phyloP scores from a whole-genome alignment of 1,284 basidiomycete genomes.

The Mycena sp. region DNA sequence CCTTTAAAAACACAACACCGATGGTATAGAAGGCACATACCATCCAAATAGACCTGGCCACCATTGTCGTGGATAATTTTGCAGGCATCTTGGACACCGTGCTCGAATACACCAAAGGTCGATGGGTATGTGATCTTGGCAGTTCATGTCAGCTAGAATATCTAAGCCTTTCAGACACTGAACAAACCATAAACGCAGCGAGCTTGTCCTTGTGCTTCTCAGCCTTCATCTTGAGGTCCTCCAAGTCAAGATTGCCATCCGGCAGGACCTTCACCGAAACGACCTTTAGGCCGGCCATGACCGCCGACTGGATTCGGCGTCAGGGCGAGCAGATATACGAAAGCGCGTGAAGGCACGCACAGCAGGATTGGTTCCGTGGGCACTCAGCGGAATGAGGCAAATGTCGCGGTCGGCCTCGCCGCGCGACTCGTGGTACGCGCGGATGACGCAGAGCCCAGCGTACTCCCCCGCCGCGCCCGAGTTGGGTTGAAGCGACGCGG shows the following conservation, averaged over 20 bases:
- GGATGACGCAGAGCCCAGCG: slow-evolving; percentile 92
- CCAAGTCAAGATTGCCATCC: slow-evolving; percentile 91
- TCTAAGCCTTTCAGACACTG: not conserved
- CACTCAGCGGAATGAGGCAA: slow-evolving; percentile 94
- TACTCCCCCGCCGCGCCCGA: slow-evolving; percentile 98
- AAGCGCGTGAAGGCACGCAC: slow-evolving; percentile 53
- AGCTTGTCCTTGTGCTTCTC: slow-evolving; percentile 92
- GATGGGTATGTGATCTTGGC: slow-evolving; percentile 90
- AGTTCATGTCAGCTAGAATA: not conserved
- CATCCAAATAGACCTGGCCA: slow-evolving; percentile 98
- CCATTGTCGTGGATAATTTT: slow-evolving; percentile 94
- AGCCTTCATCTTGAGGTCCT: slow-evolving; percentile 88
- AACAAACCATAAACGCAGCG: slow-evolving; percentile 93
- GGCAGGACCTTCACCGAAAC: slow-evolving; percentile 90
- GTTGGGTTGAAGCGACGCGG: slow-evolving; percentile 96
- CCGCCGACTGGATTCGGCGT: slow-evolving; percentile 74
- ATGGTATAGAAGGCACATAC: slow-evolving; percentile 38
- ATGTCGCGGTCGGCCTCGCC: slow-evolving; percentile 90
- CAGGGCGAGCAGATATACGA: slow-evolving; percentile 8
- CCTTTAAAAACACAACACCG: too few species aligned
- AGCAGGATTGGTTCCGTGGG: slow-evolving; percentile 96
- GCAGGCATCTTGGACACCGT: slow-evolving; percentile 92
- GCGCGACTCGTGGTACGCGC: slow-evolving; percentile 92
- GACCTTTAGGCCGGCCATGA: slow-evolving; percentile 97
- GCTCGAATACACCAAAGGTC: slow-evolving; percentile 97